Evolutionary conservation across 139 green algal genomes (phyloP).

Genomic region (Chlamydomonas schloesseri): DNA sequence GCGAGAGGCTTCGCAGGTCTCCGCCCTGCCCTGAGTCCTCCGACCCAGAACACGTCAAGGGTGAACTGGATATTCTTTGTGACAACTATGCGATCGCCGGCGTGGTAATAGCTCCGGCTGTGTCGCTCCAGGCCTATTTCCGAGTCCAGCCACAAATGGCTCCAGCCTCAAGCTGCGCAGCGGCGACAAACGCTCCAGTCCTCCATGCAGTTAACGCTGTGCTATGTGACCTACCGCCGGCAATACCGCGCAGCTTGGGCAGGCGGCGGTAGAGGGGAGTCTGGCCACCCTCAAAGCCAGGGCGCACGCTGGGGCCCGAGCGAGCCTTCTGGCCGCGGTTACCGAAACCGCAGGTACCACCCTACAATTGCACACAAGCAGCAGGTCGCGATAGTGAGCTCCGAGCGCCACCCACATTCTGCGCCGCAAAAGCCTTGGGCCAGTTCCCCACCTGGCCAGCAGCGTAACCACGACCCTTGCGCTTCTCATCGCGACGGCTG

Average conservation of each 20-base stretch:
- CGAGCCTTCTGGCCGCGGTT: conserved; percentile 98
- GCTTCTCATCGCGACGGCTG: conserved; percentile 77
- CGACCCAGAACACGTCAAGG: too few relatives aligned
- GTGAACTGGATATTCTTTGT: too few relatives aligned
- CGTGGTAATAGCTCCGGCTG: too few relatives aligned
- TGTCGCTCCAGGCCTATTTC: too few relatives aligned
- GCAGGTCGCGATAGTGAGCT: too few relatives aligned
- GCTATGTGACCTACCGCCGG: conserved; percentile 78
- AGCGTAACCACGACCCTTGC: conserved; percentile 95
- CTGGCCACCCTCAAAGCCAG: conserved; percentile 98
- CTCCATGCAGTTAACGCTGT: too few relatives aligned
- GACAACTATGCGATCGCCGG: too few relatives aligned
- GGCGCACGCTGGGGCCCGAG: conserved; percentile 81
- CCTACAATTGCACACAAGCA: conserved; percentile 59
- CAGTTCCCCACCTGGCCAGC: conserved; percentile 84
- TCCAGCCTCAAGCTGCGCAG: too few relatives aligned
- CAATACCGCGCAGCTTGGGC: conserved; percentile 98
- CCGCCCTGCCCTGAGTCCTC: too few relatives aligned
- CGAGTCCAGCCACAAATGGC: too few relatives aligned
- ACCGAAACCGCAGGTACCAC: conserved; percentile 94
- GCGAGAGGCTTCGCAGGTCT: too few relatives aligned
- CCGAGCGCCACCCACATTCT: background rate
- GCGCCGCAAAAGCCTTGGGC: conserved; percentile 22
- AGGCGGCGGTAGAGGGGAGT: conserved; percentile 96
- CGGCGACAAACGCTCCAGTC: too few relatives aligned